Base-by-base conservation (phyloP, 1,139 yeast species). In the Blastobotrys malaysiensis region DNA sequence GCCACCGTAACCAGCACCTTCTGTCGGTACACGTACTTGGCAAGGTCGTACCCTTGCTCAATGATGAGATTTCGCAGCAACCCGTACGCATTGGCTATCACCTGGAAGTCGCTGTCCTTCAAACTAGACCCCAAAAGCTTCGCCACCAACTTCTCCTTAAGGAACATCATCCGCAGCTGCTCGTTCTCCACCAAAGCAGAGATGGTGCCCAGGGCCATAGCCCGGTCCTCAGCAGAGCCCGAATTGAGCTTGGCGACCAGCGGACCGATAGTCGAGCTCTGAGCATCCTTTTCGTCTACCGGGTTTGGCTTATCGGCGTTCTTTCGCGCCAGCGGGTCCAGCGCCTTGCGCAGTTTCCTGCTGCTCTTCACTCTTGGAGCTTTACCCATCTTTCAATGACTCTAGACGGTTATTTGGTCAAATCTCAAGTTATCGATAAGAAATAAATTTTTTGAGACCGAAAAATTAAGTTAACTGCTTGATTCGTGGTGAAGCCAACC, bases 31-130 rank as follows among this genome's bases (percentile, higher is more conserved):
- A 87, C 69, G 67, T 80, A 82, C 27, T 81, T 79, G 43, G 90
- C 82, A 26, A 88, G 79, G 59, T 88, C 96, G 63, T 88, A 84
- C n/a, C 97, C 98, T 71, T 89, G 96, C 66, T 89, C 96, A 51
- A 88, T 76, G 3, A 86, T 84, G 53, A 91, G 66, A 66, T 88
- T 89, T 66, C 97, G 79, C 60, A 93, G 72, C 51, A 91, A 74
- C 1, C 96, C 97, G 65, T 81, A 86, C 0, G 91, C 78, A 63
- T 87, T 96, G 20, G 87, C 86, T 14, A 86, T 83, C 51, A 88
- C 81, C 62, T 89, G 96, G 54, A 82, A 83, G 62, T 84, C 82
- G 21, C 78, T 68, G 65, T 89, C 96, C 51, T 79, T 80, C 46
- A 90, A 69, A 47, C 86, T 76, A 55, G 82, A 81, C 39, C 84